A percentile compares a stretch with the other conserved stretches of the same genome.
Conservation (phyloP, 768 basidiomycete genomes). For the Mycena chlorophos region DNA sequence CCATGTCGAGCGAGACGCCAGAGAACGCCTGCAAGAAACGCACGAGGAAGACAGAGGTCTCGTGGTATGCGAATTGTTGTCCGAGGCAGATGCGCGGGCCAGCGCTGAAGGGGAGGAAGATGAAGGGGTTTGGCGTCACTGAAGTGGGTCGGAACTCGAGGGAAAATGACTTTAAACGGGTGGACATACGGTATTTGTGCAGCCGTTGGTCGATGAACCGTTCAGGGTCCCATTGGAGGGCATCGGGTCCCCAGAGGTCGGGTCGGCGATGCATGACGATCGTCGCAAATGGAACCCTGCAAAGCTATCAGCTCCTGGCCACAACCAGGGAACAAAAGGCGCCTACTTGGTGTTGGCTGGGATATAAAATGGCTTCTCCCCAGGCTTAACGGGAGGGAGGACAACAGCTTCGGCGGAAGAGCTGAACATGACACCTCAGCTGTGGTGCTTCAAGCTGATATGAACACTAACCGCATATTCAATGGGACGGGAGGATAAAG, state of each 20-base stretch:
- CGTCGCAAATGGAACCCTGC: conserved; percentile 48
- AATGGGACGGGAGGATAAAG: conserved; percentile 53
- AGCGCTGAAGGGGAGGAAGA: conserved; percentile 56
- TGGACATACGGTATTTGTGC: conserved; percentile 53
- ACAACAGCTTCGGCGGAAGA: conserved; percentile 29
- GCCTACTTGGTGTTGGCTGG: conserved; percentile 38
- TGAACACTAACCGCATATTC: conserved; percentile 30
- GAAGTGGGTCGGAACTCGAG: conserved; percentile 20
- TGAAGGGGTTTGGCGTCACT: conserved; percentile 26
- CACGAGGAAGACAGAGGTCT: conserved; percentile 61
- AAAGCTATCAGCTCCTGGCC: neutral
- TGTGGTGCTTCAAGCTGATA: neutral
- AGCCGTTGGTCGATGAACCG: conserved; percentile 65
- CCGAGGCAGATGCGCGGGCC: conserved; percentile 51
- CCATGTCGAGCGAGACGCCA: conserved; percentile 41
- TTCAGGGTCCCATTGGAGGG: conserved; percentile 61
- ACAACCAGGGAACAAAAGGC: neutral
- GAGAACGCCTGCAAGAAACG: conserved; percentile 58
- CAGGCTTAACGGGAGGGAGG: conserved; percentile 27
- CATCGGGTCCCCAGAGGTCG: conserved; percentile 70
- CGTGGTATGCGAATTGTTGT: conserved; percentile 66
- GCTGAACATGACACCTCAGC: conserved; percentile 6
- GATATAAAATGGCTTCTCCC: conserved; percentile 40
- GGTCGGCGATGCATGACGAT: conserved; percentile 60
- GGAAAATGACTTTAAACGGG: conserved; percentile 42